Evolutionary conservation across 2,329 filamentous ascomycete species (phyloP).

Genomic region (Alternaria sp.): DNA sequence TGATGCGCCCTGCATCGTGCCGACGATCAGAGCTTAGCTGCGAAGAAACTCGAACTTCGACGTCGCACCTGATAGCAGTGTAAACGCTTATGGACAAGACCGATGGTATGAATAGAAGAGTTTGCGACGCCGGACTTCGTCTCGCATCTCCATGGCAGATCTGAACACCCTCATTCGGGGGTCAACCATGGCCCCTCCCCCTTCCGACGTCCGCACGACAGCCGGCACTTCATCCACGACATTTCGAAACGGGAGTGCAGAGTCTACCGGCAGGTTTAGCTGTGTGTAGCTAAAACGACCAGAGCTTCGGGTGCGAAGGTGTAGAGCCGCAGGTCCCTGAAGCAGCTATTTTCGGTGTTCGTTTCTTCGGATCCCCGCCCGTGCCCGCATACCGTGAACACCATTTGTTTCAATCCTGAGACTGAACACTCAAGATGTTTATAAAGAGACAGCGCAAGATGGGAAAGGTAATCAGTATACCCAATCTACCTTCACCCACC

Average conservation of each 20-base stretch:
- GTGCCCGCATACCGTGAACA: slow-evolving; percentile 19
- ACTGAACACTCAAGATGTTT: slow-evolving; percentile 11
- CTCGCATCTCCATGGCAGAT: slow-evolving; percentile 17
- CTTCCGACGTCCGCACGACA: slow-evolving; percentile 35
- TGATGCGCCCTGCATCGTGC: slow-evolving; percentile 9
- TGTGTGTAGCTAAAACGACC: slow-evolving; percentile 16
- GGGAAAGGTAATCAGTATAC: slow-evolving; percentile 7
- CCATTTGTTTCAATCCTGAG: slow-evolving; percentile 12
- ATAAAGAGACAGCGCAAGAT: slow-evolving; percentile 12
- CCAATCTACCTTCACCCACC: not conserved
- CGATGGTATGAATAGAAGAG: not conserved
- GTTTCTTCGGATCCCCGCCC: slow-evolving; percentile 33
- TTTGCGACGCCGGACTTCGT: slow-evolving; percentile 7
- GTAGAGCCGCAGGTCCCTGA: slow-evolving; percentile 32
- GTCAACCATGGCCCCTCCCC: slow-evolving; percentile 33
- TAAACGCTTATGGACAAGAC: not conserved
- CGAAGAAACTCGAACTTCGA: not conserved
- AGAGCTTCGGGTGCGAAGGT: slow-evolving; percentile 19
- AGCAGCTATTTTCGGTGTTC: slow-evolving; percentile 30
- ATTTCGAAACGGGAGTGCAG: slow-evolving; percentile 18
- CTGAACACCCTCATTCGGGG: slow-evolving; percentile 15
- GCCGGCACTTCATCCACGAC: slow-evolving; percentile 23
- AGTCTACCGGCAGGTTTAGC: slow-evolving; percentile 16
- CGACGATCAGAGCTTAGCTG: slow-evolving; percentile 2
- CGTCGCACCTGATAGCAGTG: not conserved